Conservation (phyloP, 192 early-diverging fungal species). For the Mortierella claussenii region DNA sequence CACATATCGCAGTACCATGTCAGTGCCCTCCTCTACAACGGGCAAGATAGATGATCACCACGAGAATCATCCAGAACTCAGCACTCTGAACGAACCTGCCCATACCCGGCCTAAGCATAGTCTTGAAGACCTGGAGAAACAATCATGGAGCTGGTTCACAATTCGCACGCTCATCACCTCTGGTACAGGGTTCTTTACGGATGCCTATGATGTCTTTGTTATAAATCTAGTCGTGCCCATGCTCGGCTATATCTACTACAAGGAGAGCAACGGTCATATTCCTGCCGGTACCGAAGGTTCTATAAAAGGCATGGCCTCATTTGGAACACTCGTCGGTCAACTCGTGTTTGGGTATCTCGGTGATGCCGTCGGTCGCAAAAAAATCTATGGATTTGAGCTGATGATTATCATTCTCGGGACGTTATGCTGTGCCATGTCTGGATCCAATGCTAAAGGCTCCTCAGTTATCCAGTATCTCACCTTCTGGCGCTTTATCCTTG, state of each 20-base stretch:
- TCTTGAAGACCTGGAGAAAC: slow-evolving; percentile 58
- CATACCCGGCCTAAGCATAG: slow-evolving; percentile 45
- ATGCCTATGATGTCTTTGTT: slow-evolving; percentile 96
- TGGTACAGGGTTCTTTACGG: slow-evolving; percentile 88
- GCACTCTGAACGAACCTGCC: neutral
- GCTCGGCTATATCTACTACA: slow-evolving; percentile 79
- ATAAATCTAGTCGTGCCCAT: slow-evolving; percentile 93
- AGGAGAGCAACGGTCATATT: slow-evolving; percentile 57
- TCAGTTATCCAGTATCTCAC: slow-evolving; percentile 68
- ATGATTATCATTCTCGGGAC: slow-evolving; percentile 93
- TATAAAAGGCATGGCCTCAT: slow-evolving; percentile 87
- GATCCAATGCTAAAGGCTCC: slow-evolving; percentile 73
- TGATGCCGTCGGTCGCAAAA: slow-evolving; percentile 89
- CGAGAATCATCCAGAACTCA: too few relatives aligned
- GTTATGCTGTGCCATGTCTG: slow-evolving; percentile 79
- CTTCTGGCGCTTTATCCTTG: slow-evolving; percentile 82
- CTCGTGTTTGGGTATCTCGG: slow-evolving; percentile 84
- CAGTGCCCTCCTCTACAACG: too few relatives aligned
- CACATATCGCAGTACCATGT: too few relatives aligned
- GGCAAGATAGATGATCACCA: too few relatives aligned
- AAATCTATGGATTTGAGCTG: slow-evolving; percentile 89
- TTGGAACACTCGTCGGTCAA: slow-evolving; percentile 94
- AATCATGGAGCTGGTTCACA: slow-evolving; percentile 78
- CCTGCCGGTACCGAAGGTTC: slow-evolving; percentile 72
- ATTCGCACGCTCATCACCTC: slow-evolving; percentile 73